These are phyloP conservation scores for Aspergillus wentii DNA, from an alignment of 495 filamentous ascomycete genomes.

Conservation along the genomic window DNA sequence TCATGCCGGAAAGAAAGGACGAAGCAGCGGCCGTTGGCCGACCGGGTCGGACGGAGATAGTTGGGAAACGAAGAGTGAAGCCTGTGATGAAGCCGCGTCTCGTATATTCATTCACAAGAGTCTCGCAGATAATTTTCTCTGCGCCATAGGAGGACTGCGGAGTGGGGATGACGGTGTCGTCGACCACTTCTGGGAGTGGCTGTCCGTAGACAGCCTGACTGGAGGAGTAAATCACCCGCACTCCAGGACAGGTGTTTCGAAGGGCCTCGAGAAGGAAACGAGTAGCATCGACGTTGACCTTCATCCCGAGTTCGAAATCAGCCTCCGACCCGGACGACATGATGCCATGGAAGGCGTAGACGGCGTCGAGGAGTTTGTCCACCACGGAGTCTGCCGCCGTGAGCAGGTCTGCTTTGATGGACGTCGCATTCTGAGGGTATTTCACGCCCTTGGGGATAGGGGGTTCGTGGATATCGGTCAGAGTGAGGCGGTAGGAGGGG, in stretches of 20 bases:
- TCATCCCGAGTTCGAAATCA: constrained; percentile 65
- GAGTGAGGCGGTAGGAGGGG: constrained; percentile 46
- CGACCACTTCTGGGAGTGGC: constrained; percentile 43
- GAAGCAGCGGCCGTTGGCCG: constrained; percentile 64
- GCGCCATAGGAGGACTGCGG: constrained; percentile 68
- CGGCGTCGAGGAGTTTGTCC: constrained; percentile 48
- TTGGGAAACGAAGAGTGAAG: constrained; percentile 64
- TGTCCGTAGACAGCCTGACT: constrained; percentile 55
- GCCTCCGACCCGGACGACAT: constrained; percentile 72
- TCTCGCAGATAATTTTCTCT: constrained; percentile 70
- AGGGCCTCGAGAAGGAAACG: constrained; percentile 56
- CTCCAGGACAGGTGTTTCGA: constrained; percentile 48
- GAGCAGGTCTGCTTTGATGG: constrained; percentile 55
- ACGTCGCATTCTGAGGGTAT: constrained; percentile 48
- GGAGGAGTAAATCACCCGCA: constrained; percentile 58
- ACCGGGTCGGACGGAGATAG: constrained; percentile 65
- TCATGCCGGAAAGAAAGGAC: constrained; percentile 62
- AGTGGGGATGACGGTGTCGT: constrained; percentile 55
- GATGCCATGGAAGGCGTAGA: constrained; percentile 77
- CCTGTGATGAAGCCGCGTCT: constrained; percentile 61
- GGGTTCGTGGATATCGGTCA: constrained; percentile 59
- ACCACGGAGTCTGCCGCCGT: constrained; percentile 47
- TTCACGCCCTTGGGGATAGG: constrained; percentile 44
- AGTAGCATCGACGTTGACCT: constrained; percentile 67
- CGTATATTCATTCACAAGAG: constrained; percentile 66